Evolutionary conservation across 1,139 yeast species (phyloP), one percentile per base, ranked within the genome.

Genomic region (Sugiyamaella grinbergsii): DNA sequence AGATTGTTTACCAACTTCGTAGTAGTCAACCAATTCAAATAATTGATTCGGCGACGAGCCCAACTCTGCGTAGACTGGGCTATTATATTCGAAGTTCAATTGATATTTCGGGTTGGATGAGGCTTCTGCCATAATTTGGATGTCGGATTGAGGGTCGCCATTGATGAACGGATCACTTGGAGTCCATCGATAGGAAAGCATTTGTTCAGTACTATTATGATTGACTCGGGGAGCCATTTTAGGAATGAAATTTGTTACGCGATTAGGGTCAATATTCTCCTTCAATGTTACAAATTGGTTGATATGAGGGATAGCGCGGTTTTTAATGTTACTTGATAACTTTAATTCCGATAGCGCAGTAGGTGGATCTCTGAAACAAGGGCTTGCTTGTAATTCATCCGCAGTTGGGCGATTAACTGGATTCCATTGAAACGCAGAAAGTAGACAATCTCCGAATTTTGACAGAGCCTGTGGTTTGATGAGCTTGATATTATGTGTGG

Each of bases 381-480:
- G 80, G 62, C 84, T 91, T 11, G 71, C 66, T 47, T 88, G 70
- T 0, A 95, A 90, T 52, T 78, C 80, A 10, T 73, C 72, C 0
- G 95, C 93, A 6, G 83, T 78, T 40, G 81, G 71, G 53, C 96
- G 74, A 29, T 72, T 63, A 24, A 75, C 69, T 0, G 95, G 95
- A 62, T 88, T 83, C 67, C 80, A 73, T 47, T 67, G 66, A 32
- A 68, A 36, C 8, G 40, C 40, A 4, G 26, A 10, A 10, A 36
- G 3, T 20, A 36, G 13, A 8, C 20, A 6, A 11, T 7, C 5
- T 4, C 13, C 24, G 10, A 20, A 36, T 5, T 18, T 16, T 36
- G 28, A 23, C 11, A 36, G 20, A 5, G n/a, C 13, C 4, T 7
- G 24, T 3, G 6, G 28, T 22, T 36, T 5, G 11, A 36, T 36